Evolutionary conservation across 2,329 filamentous ascomycete species (phyloP).

Genomic region (Hypoxylon sp.): DNA sequence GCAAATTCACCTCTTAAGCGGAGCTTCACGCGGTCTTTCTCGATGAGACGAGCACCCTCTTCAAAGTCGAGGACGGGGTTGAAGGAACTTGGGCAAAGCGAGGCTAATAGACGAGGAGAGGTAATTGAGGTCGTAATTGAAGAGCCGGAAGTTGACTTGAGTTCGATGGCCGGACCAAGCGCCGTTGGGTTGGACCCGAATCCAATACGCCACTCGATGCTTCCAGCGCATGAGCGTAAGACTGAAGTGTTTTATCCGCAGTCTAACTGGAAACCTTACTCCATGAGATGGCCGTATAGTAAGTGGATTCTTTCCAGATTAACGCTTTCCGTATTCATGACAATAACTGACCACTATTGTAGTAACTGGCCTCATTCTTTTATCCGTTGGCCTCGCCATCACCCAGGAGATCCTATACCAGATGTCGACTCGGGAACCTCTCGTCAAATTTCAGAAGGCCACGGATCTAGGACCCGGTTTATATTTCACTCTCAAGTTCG

Average conservation of each 20-base stretch:
- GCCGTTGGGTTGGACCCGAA: constrained; percentile 47
- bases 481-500: constrained; percentile 75
- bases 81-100: constrained; percentile 67
- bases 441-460: constrained; percentile 66
- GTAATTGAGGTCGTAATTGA: constrained; percentile 72
- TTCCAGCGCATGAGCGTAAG: constrained; percentile 57
- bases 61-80: constrained; percentile 59
- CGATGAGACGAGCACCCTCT: constrained; percentile 53
- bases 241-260: constrained; percentile 72
- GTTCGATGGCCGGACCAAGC: constrained; percentile 64
- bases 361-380: constrained; percentile 64
- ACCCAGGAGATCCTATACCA: constrained; percentile 70
- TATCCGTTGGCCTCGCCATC: constrained; percentile 68
- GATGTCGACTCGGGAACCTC: constrained; percentile 60
- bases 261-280: constrained; percentile 76
- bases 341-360: constrained; percentile 9
- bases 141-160: constrained; percentile 65
- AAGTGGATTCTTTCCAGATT: constrained; percentile 13
- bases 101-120: constrained; percentile 72
- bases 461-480: constrained; percentile 64
- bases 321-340: neutral
- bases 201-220: constrained; percentile 57
- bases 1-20: constrained; percentile 56
- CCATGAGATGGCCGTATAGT: constrained; percentile 73
- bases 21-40: constrained; percentile 60